phyloP scores from a whole-genome alignment of 768 basidiomycete species.

The Cystofilobasidium macerans region DNA sequence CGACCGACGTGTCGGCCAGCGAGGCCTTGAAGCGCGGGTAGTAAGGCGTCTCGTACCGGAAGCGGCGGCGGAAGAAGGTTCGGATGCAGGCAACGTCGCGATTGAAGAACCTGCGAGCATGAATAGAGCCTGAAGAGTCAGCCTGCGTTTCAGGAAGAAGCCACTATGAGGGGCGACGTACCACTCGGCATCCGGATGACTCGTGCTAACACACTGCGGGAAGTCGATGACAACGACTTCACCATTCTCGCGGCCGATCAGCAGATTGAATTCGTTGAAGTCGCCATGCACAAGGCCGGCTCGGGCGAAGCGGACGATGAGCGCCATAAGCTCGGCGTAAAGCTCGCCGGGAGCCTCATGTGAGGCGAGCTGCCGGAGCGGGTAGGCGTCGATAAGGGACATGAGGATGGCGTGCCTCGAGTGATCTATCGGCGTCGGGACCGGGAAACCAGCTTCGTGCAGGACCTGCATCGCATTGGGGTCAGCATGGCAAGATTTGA shows the following conservation, averaged over 20 bases:
- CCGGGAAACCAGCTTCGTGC: constrained; percentile 81
- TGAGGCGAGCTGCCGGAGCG: constrained; percentile 76
- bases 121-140: background rate
- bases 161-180: constrained; percentile 38
- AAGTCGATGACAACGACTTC: constrained; percentile 94
- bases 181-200: constrained; percentile 95
- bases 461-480: constrained; percentile 51
- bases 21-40: constrained; percentile 75
- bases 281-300: constrained; percentile 97
- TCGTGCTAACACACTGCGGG: constrained; percentile 97
- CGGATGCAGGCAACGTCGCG: constrained; percentile 95
- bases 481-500: background rate
- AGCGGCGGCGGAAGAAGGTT: constrained; percentile 78
- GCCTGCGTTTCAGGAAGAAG: background rate
- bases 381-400: constrained; percentile 90
- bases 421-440: constrained; percentile 87
- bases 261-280: constrained; percentile 98
- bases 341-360: constrained; percentile 76
- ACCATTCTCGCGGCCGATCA: constrained; percentile 63
- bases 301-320: constrained; percentile 86
- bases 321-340: constrained; percentile 84
- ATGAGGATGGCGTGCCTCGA: constrained; percentile 89
- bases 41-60: constrained; percentile 78
- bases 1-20: constrained; percentile 41
- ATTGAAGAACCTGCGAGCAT: constrained; percentile 76